Base-by-base conservation (phyloP, 108 stramenopile species). In the Cyclostephanos tholiformis region DNA sequence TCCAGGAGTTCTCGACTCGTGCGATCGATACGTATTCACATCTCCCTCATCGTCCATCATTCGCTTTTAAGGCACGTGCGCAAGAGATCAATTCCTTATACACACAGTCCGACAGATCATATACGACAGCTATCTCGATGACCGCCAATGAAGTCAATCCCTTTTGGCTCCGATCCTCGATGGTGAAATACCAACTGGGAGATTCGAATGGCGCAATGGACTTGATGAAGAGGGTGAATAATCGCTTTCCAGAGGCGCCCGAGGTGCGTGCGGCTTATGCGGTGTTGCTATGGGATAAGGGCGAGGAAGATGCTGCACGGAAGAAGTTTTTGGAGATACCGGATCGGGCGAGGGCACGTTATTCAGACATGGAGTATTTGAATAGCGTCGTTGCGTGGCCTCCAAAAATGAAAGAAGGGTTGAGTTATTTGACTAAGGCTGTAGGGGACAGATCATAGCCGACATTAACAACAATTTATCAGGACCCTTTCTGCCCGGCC, bases 221-320 rank as follows among this genome's bases (percentile, higher is more conserved):
- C 66, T 63, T 94, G 50, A 67, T 94, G 69, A 88, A 86, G 61
- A 82, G 93, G 11, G 89, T 94, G 10, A 89, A 89, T 38, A 91
- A 90, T 83, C 84, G 89, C n/a, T 91, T 94, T 59, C 90, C 93
- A n/a, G 89, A 91, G 43, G 90, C 93, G 48, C 93, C 89, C 2
- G 93, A 94, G 67, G 93, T 94, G 29, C 58, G 88, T 56, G 90
- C 93, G 0, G 93, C 93, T 11, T 89, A 85, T 58, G 90, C 90
- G 6, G 75, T 77, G 32, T 84, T 91, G 20, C 67, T 94, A 76
- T 76, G 74, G 44, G 86, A 63, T 7, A 85, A 86, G 60, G 88
- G 87, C 22, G 87, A 89, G 20, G 84, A 84, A 55, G 82, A 88
- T 59, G 80, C 77, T n/a, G 92, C 89, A 29, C 84, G 86, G 65